Percentiles rank a stretch among this genome's conserved stretches.
phyloP scores from a whole-genome alignment of 1,139 yeast genomes.

The Debaryomycetaceae sp. region DNA sequence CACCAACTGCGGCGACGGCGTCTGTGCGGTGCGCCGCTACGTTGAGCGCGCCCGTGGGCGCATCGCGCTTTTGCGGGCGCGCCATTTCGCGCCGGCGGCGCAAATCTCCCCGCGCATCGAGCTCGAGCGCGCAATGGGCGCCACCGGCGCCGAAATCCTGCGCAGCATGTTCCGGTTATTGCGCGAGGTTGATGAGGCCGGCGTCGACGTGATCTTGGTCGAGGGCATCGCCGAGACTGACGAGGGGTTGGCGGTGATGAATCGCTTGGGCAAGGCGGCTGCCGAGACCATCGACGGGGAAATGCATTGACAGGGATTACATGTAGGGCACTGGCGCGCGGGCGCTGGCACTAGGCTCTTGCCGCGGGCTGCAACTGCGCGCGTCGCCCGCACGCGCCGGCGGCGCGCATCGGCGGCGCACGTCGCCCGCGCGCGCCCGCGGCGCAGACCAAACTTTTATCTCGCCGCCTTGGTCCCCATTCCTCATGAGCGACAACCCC shows the following conservation, averaged over 20 bases:
- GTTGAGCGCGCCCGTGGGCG: constrained; percentile 14
- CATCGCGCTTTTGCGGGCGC: constrained; percentile 48
- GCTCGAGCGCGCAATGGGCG: constrained; percentile 50
- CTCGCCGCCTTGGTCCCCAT: too few species aligned
- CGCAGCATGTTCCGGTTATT: constrained; percentile 66
- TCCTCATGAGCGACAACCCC: constrained; percentile 38
- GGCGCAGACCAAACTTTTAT: too few species aligned
- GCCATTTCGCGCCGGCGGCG: constrained; percentile 24
- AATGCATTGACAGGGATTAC: too few species aligned
- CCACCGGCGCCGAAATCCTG: constrained; percentile 59
- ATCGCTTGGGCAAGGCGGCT: constrained; percentile 85
- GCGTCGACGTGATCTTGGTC: constrained; percentile 63
- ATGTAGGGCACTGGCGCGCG: too few species aligned
- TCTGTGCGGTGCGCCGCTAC: constrained; percentile 23
- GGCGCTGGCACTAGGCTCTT: too few species aligned
- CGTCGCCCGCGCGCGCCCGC: too few species aligned
- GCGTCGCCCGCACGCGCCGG: too few species aligned
- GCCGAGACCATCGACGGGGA: constrained; percentile 28
- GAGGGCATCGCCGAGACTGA: constrained; percentile 67
- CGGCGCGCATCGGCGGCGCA: too few species aligned
- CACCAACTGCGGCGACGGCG: constrained; percentile 46
- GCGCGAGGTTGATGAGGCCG: constrained; percentile 66
- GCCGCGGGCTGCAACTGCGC: too few species aligned
- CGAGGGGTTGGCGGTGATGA: constrained; percentile 94
- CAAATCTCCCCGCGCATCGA: constrained; percentile 20